These are phyloP conservation scores for Physaria fendleri DNA, from an alignment of 345 rosid species.

Conservation along the genomic window DNA sequence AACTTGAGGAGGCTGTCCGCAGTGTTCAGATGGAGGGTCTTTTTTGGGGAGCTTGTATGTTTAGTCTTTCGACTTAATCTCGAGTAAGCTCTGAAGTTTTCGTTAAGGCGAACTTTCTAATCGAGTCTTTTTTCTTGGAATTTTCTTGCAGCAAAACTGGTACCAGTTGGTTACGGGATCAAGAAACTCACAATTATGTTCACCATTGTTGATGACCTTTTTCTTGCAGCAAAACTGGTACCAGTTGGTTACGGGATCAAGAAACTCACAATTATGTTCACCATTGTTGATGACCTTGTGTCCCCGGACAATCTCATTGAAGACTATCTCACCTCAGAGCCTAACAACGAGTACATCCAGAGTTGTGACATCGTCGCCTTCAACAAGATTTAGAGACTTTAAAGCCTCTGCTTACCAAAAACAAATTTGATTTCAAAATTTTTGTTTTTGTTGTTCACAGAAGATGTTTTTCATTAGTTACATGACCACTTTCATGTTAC, in stretches of 20 bases:
- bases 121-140: background rate
- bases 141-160: conserved; percentile 64
- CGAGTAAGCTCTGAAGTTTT: background rate
- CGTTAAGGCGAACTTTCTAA: background rate
- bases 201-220: conserved; percentile 84
- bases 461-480: too few species aligned
- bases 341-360: conserved; percentile 68
- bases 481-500: too few species aligned
- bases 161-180: conserved; percentile 83
- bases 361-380: conserved; percentile 95
- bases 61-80: background rate
- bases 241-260: too few species aligned
- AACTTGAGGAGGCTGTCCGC: conserved; percentile 71
- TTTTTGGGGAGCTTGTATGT: conserved; percentile 91
- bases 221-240: too few species aligned
- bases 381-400: conserved; percentile 69
- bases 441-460: conserved; percentile 13
- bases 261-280: too few species aligned
- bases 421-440: conserved; percentile 6
- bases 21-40: conserved; percentile 76
- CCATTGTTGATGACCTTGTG: too few species aligned
- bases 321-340: conserved; percentile 70
- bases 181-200: conserved; percentile 90
- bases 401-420: conserved; percentile 1
- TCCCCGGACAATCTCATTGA: conserved; percentile 77